Conservation (phyloP, 2,329 filamentous ascomycete species). For the Alternaria sp. region DNA sequence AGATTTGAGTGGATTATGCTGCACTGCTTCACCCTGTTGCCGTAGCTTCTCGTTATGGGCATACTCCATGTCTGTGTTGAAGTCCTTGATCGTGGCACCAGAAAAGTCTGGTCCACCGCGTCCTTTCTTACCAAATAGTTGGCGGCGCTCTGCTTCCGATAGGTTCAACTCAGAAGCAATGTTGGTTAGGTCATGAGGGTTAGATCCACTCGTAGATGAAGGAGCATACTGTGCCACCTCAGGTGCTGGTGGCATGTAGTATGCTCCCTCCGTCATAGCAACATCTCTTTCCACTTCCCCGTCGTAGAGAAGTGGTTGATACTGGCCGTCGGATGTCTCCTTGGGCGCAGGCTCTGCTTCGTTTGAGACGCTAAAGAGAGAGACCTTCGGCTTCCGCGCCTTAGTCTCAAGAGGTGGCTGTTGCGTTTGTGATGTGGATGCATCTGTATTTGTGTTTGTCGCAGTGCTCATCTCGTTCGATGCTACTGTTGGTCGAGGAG, state of each 20-base stretch:
- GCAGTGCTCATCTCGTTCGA: constrained; percentile 4
- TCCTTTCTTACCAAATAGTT: constrained; percentile 80
- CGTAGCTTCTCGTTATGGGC: constrained; percentile 81
- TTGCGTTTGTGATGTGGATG: constrained; percentile 10
- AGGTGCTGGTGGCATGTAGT: constrained; percentile 9
- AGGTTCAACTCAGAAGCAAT: constrained; percentile 83
- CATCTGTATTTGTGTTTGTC: constrained; percentile 3
- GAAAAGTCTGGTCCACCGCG: constrained; percentile 55
- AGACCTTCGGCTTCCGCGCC: constrained; percentile 66
- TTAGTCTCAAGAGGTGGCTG: constrained; percentile 30
- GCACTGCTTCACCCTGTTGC: constrained; percentile 71
- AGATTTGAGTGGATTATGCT: constrained; percentile 82
- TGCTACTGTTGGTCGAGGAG: constrained; percentile 17
- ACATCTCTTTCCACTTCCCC: constrained; percentile 31
- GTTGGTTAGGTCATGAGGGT: constrained; percentile 68
- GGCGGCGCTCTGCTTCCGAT: constrained; percentile 77
- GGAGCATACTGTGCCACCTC: constrained; percentile 20
- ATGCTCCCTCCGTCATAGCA: constrained; percentile 24
- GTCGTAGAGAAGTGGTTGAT: constrained; percentile 52
- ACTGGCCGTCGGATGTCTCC: constrained; percentile 34
- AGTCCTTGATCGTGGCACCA: constrained; percentile 78
- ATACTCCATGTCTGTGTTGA: constrained; percentile 91
- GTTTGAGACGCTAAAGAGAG: constrained; percentile 72
- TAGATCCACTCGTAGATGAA: constrained; percentile 17
- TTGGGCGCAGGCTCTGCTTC: constrained; percentile 44